Conservation (phyloP, 1,284 basidiomycete genomes). For the Papiliotrema nemorosa region DNA sequence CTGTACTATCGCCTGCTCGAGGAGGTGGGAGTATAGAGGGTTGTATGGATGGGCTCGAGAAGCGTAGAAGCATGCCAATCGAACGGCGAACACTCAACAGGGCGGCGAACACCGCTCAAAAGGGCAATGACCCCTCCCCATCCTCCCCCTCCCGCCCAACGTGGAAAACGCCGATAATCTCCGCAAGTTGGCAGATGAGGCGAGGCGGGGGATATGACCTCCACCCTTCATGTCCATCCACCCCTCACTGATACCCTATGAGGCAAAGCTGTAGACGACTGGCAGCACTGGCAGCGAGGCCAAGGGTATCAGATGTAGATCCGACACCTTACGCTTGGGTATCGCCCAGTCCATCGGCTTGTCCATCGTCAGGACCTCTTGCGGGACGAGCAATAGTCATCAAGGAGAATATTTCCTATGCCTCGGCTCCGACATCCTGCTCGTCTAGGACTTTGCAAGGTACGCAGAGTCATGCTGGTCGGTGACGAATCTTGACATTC, state of each 20-base stretch:
- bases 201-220: no score
- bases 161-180: no score
- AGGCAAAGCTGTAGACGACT: constrained; percentile 2
- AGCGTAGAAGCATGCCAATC: no score
- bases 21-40: no score
- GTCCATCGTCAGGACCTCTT: constrained; percentile 23
- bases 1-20: no score
- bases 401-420: constrained; percentile 83
- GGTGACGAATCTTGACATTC: neutral
- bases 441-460: constrained; percentile 70
- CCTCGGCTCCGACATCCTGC: constrained; percentile 68
- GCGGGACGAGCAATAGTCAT: constrained; percentile 57
- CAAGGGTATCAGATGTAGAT: constrained; percentile 10
- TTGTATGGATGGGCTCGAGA: no score
- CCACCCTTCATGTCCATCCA: neutral
- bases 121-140: no score
- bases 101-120: no score
- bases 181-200: no score
- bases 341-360: constrained; percentile 10
- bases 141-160: no score
- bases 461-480: constrained; percentile 30
- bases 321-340: constrained; percentile 39
- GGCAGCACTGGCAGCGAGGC: constrained; percentile 1
- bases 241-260: constrained; percentile 1
- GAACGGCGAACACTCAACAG: no score